Evolutionary conservation across 1,284 basidiomycete genomes (phyloP).

Genomic region (Pholiota adiposa): DNA sequence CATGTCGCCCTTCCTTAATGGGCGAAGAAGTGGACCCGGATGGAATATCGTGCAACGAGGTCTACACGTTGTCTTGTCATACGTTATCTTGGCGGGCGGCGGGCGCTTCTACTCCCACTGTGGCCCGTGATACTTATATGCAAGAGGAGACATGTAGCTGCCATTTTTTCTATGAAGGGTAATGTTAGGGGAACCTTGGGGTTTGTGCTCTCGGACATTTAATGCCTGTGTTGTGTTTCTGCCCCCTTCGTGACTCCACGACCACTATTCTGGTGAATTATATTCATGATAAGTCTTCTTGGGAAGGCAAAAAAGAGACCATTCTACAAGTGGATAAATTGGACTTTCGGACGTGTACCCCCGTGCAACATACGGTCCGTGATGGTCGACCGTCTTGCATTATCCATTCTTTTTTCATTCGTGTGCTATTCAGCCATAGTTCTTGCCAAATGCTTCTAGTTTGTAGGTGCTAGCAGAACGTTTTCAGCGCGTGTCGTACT

Average conservation of each 20-base stretch:
- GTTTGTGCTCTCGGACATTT: neutral
- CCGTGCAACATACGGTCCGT: no score
- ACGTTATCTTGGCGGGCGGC: conserved; percentile 6
- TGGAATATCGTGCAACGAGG: conserved; percentile 6
- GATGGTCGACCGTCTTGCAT: no score
- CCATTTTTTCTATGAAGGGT: neutral
- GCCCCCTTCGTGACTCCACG: neutral
- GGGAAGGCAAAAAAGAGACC: no score
- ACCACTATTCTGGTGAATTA: neutral
- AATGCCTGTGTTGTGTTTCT: no score
- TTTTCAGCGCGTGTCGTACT: neutral
- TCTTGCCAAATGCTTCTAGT: neutral
- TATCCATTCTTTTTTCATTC: neutral
- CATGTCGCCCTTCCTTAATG: neutral
- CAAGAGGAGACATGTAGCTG: neutral
- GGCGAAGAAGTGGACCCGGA: neutral
- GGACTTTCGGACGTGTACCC: neutral
- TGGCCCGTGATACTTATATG: neutral
- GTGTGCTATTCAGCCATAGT: neutral
- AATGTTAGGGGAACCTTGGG: neutral
- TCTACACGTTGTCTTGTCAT: conserved; percentile 10
- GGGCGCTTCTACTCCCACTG: conserved; percentile 15
- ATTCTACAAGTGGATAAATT: no score
- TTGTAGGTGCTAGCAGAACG: neutral
- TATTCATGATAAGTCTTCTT: neutral